Evolutionary conservation across 2,329 filamentous ascomycete genomes (phyloP).

Genomic region (Furcasterigmium furcatum): DNA sequence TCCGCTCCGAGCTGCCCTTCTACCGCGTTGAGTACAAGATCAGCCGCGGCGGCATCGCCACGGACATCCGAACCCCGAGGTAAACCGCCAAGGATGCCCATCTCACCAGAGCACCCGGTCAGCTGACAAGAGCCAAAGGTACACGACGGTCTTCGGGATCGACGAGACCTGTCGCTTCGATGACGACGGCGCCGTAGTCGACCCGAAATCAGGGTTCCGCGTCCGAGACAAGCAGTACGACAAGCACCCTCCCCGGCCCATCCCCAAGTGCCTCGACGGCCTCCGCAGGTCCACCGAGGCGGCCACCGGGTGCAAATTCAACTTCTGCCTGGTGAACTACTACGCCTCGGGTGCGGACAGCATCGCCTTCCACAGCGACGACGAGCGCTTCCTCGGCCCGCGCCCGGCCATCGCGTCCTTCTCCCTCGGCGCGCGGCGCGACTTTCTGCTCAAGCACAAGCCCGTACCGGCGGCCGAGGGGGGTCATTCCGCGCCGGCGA

Average conservation of each 20-base stretch:
- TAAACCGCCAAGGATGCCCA: conserved; percentile 12
- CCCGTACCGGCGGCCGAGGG: conserved; percentile 35
- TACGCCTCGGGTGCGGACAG: conserved; percentile 75
- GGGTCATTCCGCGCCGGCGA: conserved; percentile 15
- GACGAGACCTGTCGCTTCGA: conserved; percentile 63
- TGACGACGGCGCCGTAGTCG: conserved; percentile 35
- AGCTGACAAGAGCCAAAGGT: conserved; percentile 18
- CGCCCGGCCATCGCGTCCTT: conserved; percentile 73
- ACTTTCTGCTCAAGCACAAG: conserved; percentile 81
- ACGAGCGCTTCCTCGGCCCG: conserved; percentile 70
- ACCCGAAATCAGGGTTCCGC: conserved; percentile 35
- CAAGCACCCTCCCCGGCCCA: conserved; percentile 60
- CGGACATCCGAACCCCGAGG: conserved; percentile 55
- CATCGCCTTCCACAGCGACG: conserved; percentile 77
- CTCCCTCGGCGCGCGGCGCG: conserved; percentile 66
- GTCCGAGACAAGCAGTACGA: conserved; percentile 50
- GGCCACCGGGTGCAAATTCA: conserved; percentile 65
- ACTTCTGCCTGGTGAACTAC: conserved; percentile 81
- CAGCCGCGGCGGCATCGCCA: conserved; percentile 60
- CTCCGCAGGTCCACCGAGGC: conserved; percentile 62
- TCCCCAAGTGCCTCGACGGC: conserved; percentile 66
- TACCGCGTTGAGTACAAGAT: conserved; percentile 74
- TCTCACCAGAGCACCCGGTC: too few species aligned
- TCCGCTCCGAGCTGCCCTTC: conserved; percentile 70
- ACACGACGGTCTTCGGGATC: conserved; percentile 55